phyloP scores from a whole-genome alignment of 805 yeast species.

The Yamadazyma insecticola region DNA sequence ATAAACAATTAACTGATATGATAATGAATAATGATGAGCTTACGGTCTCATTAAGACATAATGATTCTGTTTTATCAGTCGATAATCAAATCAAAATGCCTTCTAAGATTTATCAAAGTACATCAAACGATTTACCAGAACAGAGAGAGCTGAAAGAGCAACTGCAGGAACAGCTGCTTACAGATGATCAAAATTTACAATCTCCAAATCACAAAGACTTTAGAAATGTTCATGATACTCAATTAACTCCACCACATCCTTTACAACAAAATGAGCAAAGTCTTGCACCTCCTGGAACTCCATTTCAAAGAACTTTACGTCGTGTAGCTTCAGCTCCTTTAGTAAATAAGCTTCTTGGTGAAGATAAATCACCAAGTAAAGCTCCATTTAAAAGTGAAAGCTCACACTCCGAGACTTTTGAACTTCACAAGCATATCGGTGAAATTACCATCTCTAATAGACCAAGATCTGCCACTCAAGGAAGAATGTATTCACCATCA shows the following conservation, averaged over 20 bases:
- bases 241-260: no score
- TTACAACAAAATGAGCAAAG: no score
- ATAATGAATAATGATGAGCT: conserved; percentile 18
- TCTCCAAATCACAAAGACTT: no score
- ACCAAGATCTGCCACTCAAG: conserved; percentile 38
- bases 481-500: conserved; percentile 65
- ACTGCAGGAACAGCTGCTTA: no score
- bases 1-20: conserved; percentile 5
- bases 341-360: conserved; percentile 35
- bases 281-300: no score
- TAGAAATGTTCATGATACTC: no score
- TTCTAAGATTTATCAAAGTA: conserved; percentile 6
- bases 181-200: no score
- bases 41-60: conserved; percentile 35
- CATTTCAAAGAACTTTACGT: conserved; percentile 34
- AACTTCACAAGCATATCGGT: conserved; percentile 39
- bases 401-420: conserved; percentile 31
- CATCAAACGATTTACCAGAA: conserved; percentile 5
- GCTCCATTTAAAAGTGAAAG: conserved; percentile 4
- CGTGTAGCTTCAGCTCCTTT: conserved; percentile 86
- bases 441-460: conserved; percentile 31
- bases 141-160: conserved; percentile 5
- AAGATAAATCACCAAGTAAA: conserved; percentile 9
- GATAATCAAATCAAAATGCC: conserved; percentile 6
- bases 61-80: conserved; percentile 29